Percentiles rank a stretch among this genome's conserved stretches.
These are phyloP conservation scores for Magnolia changhungtana DNA, from an alignment of 164 flowering plant species.

Conservation along the genomic window DNA sequence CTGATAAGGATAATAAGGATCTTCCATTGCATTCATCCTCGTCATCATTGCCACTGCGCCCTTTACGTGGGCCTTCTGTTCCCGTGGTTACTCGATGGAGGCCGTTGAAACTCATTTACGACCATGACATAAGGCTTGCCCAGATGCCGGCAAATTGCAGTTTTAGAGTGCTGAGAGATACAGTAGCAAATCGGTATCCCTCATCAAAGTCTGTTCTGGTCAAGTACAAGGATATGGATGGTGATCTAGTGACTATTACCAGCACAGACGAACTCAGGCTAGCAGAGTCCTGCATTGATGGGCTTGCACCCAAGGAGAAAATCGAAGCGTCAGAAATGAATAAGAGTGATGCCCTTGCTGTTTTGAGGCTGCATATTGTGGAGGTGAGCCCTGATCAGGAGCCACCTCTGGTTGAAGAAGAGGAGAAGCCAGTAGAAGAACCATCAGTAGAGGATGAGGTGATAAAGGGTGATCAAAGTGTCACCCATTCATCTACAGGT, in stretches of 20 bases:
- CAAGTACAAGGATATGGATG: constrained; percentile 89
- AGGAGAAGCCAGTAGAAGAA: constrained; percentile 40
- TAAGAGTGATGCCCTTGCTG: constrained; percentile 35
- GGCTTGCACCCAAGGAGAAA: constrained; percentile 9
- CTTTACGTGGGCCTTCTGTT: constrained; percentile 18
- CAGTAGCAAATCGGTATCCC: constrained; percentile 69
- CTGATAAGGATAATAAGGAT: constrained; percentile 32
- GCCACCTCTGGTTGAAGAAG: constrained; percentile 76
- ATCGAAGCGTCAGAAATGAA: constrained; percentile 44
- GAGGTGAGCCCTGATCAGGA: constrained; percentile 96
- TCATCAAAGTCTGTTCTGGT: constrained; percentile 83
- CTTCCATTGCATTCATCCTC: constrained; percentile 9
- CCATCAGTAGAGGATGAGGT: constrained; percentile 34
- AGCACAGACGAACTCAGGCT: constrained; percentile 70
- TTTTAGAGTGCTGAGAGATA: constrained; percentile 70
- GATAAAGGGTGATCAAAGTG: constrained; percentile 59
- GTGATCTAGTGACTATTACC: constrained; percentile 92
- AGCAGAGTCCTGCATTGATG: constrained; percentile 73
- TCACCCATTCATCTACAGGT: constrained; percentile 46
- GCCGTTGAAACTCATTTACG: constrained; percentile 90
- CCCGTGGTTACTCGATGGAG: constrained; percentile 44
- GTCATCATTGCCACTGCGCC: constrained; percentile 1
- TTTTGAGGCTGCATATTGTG: constrained; percentile 81
- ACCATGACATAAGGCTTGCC: constrained; percentile 90
- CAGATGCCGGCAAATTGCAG: constrained; percentile 83